Base-by-base conservation (phyloP, 176 grass and related monocot genomes). In the Paspalum vaginatum region DNA sequence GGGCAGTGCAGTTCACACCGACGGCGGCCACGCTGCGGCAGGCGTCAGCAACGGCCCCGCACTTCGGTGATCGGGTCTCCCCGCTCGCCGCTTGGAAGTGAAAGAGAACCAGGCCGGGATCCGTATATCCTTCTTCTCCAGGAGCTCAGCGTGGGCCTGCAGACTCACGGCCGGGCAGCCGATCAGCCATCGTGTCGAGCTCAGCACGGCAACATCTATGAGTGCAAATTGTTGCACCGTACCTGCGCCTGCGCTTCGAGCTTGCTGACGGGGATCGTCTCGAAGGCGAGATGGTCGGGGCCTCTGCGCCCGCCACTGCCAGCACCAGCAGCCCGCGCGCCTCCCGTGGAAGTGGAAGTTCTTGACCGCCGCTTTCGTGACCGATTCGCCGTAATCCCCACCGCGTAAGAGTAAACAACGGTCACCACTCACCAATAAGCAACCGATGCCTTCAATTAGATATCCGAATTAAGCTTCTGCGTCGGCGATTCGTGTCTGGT, bases 311-410 rank as follows among this genome's bases (percentile, higher is more conserved):
- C n/a, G n/a, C n/a, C n/a, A n/a, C 57, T 0, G 85, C 79, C 14
- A 83, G 79, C 73, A 78, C 79, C 79, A 83, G 85, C 0, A 87
- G 79, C 65, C 65, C n/a, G n/a, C n/a, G n/a, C n/a, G 22, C 73
- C 65, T 87, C 79, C 79, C 18, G 66, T 87, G 86, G 74, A 87
- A 87, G 66, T 87, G 86, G 74, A 87, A 87, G 7, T 21, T 56
- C 74, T 83, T 83, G 3, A 78, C 58, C 58, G 39, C 15, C 1
- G 83, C 86, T 66, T 87, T 83, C 12, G 74, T 78, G 0, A 87
- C 58, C 24, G 80, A 87, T 8, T 43, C 27, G 22, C 74, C 74
- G 0, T 83, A 87, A 3, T 87, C 65, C 20, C 85, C 79, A 14
- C 79, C 69, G 47, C 51, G 42, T 43, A 43, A 4, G 5, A 14